Conservation (phyloP, 371 early-diverging fungal species). For the Choanephora cucurbitarum region DNA sequence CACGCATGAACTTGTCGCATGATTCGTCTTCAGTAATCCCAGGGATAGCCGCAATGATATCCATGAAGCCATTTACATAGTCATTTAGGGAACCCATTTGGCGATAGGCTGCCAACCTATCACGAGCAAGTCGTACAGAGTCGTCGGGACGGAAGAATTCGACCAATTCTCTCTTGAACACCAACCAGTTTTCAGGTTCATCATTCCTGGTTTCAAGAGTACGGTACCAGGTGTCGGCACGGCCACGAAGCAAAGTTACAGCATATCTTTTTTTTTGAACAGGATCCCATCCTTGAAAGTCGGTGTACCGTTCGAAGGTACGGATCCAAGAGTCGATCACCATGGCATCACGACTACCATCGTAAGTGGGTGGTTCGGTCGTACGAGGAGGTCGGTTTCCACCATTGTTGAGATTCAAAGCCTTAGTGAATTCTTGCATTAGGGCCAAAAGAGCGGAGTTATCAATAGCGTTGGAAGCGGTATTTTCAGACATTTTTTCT, state of each 20-base stretch:
- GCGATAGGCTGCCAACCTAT: neutral
- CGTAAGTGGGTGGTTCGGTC: neutral
- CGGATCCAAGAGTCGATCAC: constrained; percentile 1
- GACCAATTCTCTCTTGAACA: neutral
- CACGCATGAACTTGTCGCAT: constrained; percentile 3
- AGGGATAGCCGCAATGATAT: neutral
- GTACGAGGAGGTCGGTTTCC: neutral
- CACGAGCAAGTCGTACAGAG: neutral
- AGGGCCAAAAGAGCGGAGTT: neutral
- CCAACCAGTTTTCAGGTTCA: neutral
- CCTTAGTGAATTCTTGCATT: neutral
- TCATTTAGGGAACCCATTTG: neutral
- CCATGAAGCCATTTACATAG: constrained; percentile 3
- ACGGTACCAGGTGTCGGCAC: constrained; percentile 1
- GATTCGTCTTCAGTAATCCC: neutral
- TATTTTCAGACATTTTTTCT: too few species aligned
- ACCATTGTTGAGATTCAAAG: neutral
- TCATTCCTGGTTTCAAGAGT: neutral
- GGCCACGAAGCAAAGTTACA: neutral
- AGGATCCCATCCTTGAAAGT: neutral
- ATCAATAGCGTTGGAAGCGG: too few species aligned
- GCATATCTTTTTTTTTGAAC: neutral
- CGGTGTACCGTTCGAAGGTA: neutral
- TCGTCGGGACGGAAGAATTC: constrained; percentile 4
- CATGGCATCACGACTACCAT: neutral